Percentiles rank a stretch among this genome's conserved stretches.
Conservation (phyloP, 306 rosid species). For the Begonia masoniana region DNA sequence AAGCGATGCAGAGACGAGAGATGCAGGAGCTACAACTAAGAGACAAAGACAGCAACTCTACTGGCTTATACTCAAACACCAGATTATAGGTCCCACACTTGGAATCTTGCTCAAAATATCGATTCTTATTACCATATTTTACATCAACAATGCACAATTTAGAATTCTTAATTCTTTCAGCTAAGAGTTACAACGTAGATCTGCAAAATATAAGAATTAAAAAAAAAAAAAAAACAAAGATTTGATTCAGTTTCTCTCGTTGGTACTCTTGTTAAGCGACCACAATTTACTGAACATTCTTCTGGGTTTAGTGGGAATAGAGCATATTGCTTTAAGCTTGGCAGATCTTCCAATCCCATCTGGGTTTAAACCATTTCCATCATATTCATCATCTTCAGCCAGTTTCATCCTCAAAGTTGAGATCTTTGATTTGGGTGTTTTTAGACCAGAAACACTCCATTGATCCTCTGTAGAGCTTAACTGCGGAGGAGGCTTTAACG, state of each 20-base stretch:
- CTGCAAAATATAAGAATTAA: constrained; percentile 10
- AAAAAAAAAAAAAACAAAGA: constrained; percentile 17
- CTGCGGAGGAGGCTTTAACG: constrained; percentile 51
- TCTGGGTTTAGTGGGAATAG: constrained; percentile 72
- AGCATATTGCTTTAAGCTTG: constrained; percentile 49
- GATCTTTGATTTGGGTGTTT: constrained; percentile 68
- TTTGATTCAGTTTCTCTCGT: constrained; percentile 60
- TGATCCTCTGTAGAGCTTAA: constrained; percentile 71
- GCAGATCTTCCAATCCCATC: constrained; percentile 44
- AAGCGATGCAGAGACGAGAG: too few relatives aligned
- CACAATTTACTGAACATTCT: constrained; percentile 85
- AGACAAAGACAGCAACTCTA: constrained; percentile 33
- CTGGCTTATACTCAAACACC: constrained; percentile 47
- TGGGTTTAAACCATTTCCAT: constrained; percentile 29
- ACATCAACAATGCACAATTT: constrained; percentile 55
- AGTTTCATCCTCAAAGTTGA: constrained; percentile 89
- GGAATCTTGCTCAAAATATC: constrained; percentile 39
- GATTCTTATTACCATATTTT: constrained; percentile 52
- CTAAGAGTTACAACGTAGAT: constrained; percentile 45
- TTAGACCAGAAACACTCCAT: constrained; percentile 78
- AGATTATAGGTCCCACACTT: constrained; percentile 43
- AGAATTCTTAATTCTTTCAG: constrained; percentile 38
- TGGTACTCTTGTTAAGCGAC: constrained; percentile 53
- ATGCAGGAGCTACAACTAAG: constrained; percentile 13
- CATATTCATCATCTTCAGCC: constrained; percentile 75